These are phyloP conservation scores for Dactylonectria macrodidyma DNA, from an alignment of 2,329 filamentous ascomycete genomes.

Conservation along the genomic window DNA sequence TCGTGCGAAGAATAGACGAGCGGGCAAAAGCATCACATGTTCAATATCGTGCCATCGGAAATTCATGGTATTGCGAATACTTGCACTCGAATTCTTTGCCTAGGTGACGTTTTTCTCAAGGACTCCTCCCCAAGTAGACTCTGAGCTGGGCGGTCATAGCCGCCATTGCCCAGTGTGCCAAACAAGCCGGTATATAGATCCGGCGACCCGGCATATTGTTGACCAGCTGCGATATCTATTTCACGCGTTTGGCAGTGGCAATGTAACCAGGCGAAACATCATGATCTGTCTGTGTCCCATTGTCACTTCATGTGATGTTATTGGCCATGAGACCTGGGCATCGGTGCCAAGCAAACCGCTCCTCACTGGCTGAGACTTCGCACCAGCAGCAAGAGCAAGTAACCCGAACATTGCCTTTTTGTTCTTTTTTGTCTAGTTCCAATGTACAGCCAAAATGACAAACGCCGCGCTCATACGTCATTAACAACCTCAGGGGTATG, in stretches of 20 bases:
- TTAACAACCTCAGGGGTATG: conserved; percentile 40
- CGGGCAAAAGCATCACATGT: too few relatives aligned
- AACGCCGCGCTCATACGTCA: conserved; percentile 57
- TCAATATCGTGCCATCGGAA: too few relatives aligned
- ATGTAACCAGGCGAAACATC: neutral
- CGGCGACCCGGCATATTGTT: neutral
- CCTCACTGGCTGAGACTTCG: conserved; percentile 30
- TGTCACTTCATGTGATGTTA: neutral
- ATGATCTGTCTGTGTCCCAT: neutral
- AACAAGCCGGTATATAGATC: neutral
- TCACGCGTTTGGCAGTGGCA: neutral
- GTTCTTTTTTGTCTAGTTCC: conserved; percentile 49
- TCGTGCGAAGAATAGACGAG: too few relatives aligned
- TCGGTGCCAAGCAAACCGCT: neutral
- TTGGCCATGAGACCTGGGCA: neutral
- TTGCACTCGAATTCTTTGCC: neutral
- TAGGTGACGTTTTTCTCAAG: neutral
- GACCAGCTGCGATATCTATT: neutral
- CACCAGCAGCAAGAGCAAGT: conserved; percentile 38
- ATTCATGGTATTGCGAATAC: too few relatives aligned
- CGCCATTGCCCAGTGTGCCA: neutral
- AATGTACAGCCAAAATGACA: conserved; percentile 46
- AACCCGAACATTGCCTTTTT: conserved; percentile 40
- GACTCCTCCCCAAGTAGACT: neutral
- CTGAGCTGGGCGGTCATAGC: neutral